Evolutionary conservation across 2,329 filamentous ascomycete genomes (phyloP), one percentile per base, ranked within the genome.

Genomic region (Plenodomus lindquistii): DNA sequence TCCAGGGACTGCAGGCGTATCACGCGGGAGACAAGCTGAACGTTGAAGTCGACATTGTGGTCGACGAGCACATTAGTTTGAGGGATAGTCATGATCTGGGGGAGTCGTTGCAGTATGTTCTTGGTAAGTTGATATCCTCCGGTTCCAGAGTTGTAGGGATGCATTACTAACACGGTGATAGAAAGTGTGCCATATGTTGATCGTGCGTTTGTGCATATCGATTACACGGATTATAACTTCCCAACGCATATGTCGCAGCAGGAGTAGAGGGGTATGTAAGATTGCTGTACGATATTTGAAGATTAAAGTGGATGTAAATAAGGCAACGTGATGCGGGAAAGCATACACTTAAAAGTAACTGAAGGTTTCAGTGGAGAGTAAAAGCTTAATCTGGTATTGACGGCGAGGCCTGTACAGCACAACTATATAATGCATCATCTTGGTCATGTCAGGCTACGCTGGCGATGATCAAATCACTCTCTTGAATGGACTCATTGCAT

Each of bases 11-110:
- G 46, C 86, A 91, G 59, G 90, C 90, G 2, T 95, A 94, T 68
- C 90, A 95, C 64, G 85, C 86, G 0, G 90, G 90, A 20, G 90
- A 94, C 70, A 92, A 91, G 76, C 79, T 94, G 48, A 91, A 90
- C 55, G 88, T 93, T 20, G 84, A 87, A 63, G 89, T 93, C 10
- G 90, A 95, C 69, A 88, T 94, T 56, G 88, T 95, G 27, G 80
- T 95, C 36, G 89, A 91, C 54, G 86, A 89, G 60, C 82, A 83
- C 55, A 90, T 87, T 48, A 85, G 82, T 21, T 75, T 95, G 57
- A 85, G 88, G 61, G 89, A 94, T 69, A 89, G 85, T 56, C 90
- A 95, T 72, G 90, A 95, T 70, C 73, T 95, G 44, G 84, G 84
- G 38, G 88, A 92, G 77, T 85, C 83, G 49, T 71, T 95, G 72